Evolutionary conservation across 192 early-diverging fungal genomes (phyloP).

Genomic region (Podila epigama): DNA sequence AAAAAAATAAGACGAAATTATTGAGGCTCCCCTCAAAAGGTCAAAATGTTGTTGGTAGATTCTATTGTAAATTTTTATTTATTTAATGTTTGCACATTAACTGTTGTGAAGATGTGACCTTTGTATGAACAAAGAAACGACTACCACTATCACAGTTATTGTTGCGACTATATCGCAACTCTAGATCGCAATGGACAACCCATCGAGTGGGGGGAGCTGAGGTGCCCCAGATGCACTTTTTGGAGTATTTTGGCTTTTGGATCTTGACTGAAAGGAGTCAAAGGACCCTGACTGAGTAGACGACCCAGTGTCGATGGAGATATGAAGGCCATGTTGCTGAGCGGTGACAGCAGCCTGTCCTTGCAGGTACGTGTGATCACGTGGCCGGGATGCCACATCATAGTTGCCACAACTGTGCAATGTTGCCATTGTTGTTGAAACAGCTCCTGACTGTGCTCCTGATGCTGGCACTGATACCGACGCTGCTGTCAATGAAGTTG

Average conservation of each 20-base stretch:
- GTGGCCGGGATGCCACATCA: neutral
- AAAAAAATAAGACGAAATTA: no score
- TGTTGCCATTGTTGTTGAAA: neutral
- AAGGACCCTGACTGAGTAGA: neutral
- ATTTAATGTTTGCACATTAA: no score
- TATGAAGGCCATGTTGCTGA: neutral
- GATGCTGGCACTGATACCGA: neutral
- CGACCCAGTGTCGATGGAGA: neutral
- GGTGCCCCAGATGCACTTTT: constrained; percentile 3
- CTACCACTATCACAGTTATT: neutral
- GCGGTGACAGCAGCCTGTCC: neutral
- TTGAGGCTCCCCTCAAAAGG: no score
- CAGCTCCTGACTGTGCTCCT: neutral
- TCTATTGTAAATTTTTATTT: no score
- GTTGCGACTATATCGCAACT: neutral
- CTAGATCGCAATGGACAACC: constrained; percentile 1
- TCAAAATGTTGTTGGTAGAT: no score
- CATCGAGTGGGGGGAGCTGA: constrained; percentile 2
- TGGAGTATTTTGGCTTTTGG: neutral
- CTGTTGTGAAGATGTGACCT: no score
- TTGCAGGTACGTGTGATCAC: neutral
- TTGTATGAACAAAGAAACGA: neutral
- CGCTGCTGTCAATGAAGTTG: neutral
- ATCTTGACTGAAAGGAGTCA: neutral
- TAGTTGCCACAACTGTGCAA: no score